A percentile compares a stretch with the other conserved stretches of the same genome.
These are phyloP conservation scores for Eimeria praecox DNA, from an alignment of 169 alveolate genomes.

Conservation along the genomic window DNA sequence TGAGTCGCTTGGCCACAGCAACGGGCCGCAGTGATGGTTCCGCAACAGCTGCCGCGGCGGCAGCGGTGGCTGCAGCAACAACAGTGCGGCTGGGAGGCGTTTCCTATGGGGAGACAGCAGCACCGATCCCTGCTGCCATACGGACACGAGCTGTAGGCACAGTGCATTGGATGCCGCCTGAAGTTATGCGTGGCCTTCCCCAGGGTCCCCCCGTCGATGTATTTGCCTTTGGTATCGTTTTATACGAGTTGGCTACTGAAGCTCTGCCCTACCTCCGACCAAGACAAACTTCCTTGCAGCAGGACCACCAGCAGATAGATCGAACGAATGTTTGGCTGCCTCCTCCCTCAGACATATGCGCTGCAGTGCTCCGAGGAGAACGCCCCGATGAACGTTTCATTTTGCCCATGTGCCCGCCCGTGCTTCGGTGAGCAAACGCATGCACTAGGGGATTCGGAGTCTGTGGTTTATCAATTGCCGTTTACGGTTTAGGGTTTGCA, in stretches of 20 bases:
- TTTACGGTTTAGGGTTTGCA: background rate
- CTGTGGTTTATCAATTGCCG: background rate
- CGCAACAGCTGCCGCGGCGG: slow-evolving; percentile 5
- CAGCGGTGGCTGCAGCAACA: slow-evolving; percentile 32
- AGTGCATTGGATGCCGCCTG: slow-evolving; percentile 97
- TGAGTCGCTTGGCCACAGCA: slow-evolving; percentile 86
- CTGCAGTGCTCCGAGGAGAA: slow-evolving; percentile 75
- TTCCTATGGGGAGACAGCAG: background rate
- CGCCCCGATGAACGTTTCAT: slow-evolving; percentile 84
- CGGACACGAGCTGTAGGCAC: slow-evolving; percentile 88
- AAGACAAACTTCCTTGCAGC: background rate
- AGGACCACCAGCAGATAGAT: slow-evolving; percentile 3
- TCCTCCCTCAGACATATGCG: slow-evolving; percentile 66
- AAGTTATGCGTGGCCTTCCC: slow-evolving; percentile 85
- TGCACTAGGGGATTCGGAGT: background rate
- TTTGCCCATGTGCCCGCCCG: slow-evolving; percentile 86
- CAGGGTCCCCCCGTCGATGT: slow-evolving; percentile 86
- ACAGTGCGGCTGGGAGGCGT: background rate
- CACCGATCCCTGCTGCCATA: background rate
- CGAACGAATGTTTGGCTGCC: slow-evolving; percentile 76
- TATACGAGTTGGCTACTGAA: slow-evolving; percentile 92
- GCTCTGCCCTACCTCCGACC: slow-evolving; percentile 89
- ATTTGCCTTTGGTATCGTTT: slow-evolving; percentile 92
- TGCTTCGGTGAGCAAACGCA: slow-evolving; percentile 38
- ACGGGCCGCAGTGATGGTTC: slow-evolving; percentile 97